Evolutionary conservation across 495 filamentous ascomycete genomes (phyloP).

Genomic region (Choiromyces venosus): DNA sequence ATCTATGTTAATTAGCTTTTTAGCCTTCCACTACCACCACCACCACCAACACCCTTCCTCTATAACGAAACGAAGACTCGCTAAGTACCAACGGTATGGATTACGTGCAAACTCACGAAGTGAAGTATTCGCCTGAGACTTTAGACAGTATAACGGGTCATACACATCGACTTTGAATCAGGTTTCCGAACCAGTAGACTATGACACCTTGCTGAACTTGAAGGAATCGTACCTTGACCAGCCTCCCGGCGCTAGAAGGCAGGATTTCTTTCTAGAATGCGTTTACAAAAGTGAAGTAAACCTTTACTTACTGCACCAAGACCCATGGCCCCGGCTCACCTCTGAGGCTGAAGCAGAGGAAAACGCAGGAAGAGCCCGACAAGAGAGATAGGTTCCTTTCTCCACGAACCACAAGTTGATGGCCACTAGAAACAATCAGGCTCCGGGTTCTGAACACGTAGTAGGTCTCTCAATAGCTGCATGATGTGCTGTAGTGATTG

Average conservation of each 20-base stretch:
- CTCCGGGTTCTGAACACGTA: not conserved
- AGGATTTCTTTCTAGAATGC: not conserved
- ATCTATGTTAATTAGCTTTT: too few relatives aligned
- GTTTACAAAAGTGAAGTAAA: not conserved
- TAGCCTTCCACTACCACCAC: not conserved
- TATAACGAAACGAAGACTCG: not conserved
- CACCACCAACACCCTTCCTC: too few relatives aligned
- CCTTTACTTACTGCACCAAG: not conserved
- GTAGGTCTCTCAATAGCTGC: not conserved
- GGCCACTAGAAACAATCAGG: not conserved
- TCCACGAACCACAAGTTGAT: not conserved
- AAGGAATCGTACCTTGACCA: not conserved
- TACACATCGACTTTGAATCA: not conserved
- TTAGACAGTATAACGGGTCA: not conserved
- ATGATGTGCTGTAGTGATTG: not conserved
- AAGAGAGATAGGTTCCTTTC: not conserved
- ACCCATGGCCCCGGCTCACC: not conserved
- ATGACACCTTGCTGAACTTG: not conserved
- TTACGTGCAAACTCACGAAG: not conserved
- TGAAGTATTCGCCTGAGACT: not conserved
- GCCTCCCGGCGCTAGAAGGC: not conserved
- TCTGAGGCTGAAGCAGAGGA: not conserved
- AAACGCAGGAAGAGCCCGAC: not conserved
- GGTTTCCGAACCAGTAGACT: not conserved
- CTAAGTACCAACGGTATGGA: not conserved